Evolutionary conservation across 345 rosid genomes (phyloP), one percentile per base, ranked within the genome.

Genomic region (Bruguiera parviflora): DNA sequence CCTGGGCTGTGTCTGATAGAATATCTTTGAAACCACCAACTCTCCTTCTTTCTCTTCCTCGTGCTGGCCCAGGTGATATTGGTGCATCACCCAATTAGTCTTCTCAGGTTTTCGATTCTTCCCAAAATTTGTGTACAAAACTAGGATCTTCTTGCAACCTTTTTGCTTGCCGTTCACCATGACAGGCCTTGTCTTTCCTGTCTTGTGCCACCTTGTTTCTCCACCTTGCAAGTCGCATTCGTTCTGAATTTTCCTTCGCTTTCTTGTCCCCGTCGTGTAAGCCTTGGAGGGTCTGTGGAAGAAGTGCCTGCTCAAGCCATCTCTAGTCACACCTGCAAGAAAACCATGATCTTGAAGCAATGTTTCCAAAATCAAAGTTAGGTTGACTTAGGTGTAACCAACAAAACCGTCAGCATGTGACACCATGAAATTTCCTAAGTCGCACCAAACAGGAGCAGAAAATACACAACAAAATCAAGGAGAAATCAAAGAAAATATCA

Each of bases 41-140:
- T 95, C 99, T n/a, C 99, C 99, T 84, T 95, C 99, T 80, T 83
- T 95, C 82, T 95, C 99, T 75, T 95, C 99, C 71, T 92, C 99
- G 56, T 86, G 87, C 79, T 85, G 90, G 11, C 99, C 99, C 57
- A 95, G 81, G 59, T 95, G 99, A 81, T 95, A 95, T 66, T 95
- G 99, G 81, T 95, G 99, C 99, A 95, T 95, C 25, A 95, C 98
- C 99, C 99, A 95, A 71, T 92, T 95, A 64, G 99, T 95, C 82
- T 95, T 95, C 59, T 95, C 99, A 55, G 99, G 99, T 70, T 92
- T 95, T 13, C 99, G 67, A 58, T 95, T 95, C 78, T 95, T 95
- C 8, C 99, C 99, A 11, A 95, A 95, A 73, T 95, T 95, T 19
- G 98, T 94, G 73, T 95, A 95, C 63, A 95, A 86, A 25, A 95